Conservation (phyloP, 2,329 filamentous ascomycete genomes). For the Fusarium euwallaceae region DNA sequence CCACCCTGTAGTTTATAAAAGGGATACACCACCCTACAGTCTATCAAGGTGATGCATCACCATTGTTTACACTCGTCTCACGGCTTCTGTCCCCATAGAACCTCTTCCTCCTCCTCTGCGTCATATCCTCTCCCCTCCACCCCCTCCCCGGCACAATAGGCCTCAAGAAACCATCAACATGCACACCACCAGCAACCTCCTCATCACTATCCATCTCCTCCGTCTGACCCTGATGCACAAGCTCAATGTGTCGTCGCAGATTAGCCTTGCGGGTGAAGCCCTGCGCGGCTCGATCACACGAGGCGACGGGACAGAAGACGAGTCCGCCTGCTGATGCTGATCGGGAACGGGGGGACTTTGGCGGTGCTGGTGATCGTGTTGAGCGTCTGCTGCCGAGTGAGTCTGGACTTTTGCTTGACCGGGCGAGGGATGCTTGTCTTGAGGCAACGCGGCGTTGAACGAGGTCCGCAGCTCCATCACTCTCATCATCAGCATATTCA, state of each 20-base stretch:
- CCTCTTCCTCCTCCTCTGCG: conserved; percentile 48
- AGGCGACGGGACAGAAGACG: conserved; percentile 54
- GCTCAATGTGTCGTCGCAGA: conserved; percentile 54
- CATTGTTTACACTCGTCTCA: conserved; percentile 26
- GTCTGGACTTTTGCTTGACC: conserved; percentile 46
- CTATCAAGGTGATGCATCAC: conserved; percentile 26
- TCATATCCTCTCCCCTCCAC: conserved; percentile 59
- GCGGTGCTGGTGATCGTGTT: conserved; percentile 35
- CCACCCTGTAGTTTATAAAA: not conserved
- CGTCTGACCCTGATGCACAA: conserved; percentile 55
- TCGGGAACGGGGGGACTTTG: conserved; percentile 37
- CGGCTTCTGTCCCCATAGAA: conserved; percentile 40
- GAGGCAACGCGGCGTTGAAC: conserved; percentile 49
- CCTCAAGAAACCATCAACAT: conserved; percentile 76
- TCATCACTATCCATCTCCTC: conserved; percentile 59
- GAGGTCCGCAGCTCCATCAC: conserved; percentile 45
- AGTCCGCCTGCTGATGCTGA: conserved; percentile 51
- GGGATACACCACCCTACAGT: not conserved
- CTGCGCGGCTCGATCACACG: conserved; percentile 53
- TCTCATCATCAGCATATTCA: conserved; percentile 36
- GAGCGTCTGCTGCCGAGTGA: conserved; percentile 37
- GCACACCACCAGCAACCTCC: conserved; percentile 72
- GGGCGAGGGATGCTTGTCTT: conserved; percentile 48
- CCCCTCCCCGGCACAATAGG: conserved; percentile 64
- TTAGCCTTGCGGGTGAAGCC: conserved; percentile 55